These are phyloP conservation scores for Leishmania martiniquensis DNA, from an alignment of 208 protist species.

Conservation along the genomic window DNA sequence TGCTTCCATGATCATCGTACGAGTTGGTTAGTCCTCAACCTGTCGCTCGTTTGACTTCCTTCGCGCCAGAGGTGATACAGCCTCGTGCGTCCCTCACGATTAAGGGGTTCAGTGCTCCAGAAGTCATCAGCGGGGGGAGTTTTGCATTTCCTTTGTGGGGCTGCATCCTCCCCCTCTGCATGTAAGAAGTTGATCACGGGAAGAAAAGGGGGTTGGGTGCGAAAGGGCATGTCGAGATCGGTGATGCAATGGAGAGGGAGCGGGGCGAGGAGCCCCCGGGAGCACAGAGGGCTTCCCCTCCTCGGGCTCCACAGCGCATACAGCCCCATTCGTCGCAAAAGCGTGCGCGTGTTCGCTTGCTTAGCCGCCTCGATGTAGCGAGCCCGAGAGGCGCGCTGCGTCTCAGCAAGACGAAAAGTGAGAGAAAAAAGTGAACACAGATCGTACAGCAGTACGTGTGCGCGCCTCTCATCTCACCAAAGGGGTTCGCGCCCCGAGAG, in stretches of 20 bases:
- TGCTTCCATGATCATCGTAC: constrained; percentile 4
- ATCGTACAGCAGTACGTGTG: background rate
- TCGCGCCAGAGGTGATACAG: background rate
- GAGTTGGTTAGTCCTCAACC: constrained; percentile 16
- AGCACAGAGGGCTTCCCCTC: background rate
- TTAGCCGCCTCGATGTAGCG: background rate
- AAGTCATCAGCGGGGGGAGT: constrained; percentile 41
- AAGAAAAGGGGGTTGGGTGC: background rate
- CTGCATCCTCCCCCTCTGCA: background rate
- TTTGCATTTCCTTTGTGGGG: background rate
- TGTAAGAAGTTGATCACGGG: background rate
- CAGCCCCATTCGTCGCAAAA: background rate
- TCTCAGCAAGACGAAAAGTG: background rate
- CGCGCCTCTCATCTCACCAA: background rate
- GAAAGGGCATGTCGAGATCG: background rate
- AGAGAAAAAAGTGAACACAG: background rate
- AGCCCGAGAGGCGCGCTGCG: background rate
- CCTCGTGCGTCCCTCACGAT: background rate
- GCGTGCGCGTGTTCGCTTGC: background rate
- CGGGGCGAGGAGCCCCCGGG: no score
- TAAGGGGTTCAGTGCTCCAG: constrained; percentile 17
- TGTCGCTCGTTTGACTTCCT: background rate
- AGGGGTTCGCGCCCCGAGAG: background rate
- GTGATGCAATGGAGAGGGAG: background rate
- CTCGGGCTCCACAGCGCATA: background rate